These are phyloP conservation scores for Pseudocercospora fijiensis DNA, from an alignment of 2,329 filamentous ascomycete genomes.

Conservation along the genomic window DNA sequence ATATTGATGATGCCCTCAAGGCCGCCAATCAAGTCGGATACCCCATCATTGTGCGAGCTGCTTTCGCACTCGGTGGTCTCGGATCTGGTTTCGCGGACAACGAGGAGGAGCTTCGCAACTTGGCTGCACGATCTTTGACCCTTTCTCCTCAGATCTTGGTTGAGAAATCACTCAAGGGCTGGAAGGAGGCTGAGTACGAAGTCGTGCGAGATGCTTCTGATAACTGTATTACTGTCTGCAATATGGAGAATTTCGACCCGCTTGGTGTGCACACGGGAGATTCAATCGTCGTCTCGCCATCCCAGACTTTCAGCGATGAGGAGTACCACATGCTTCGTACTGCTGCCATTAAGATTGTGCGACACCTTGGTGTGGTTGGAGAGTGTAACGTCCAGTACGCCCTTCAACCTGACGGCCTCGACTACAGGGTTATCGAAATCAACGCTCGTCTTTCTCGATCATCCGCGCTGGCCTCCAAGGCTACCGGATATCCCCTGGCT, in stretches of 20 bases:
- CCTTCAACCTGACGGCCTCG: conserved; percentile 90
- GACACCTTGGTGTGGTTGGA: conserved; percentile 93
- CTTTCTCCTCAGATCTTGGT: conserved; percentile 95
- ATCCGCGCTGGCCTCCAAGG: conserved; percentile 94
- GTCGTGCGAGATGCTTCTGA: conserved; percentile 95
- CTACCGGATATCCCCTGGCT: conserved; percentile 93
- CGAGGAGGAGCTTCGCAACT: conserved; percentile 86
- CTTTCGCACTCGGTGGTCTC: conserved; percentile 92
- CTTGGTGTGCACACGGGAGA: conserved; percentile 97
- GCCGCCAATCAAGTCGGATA: conserved; percentile 88
- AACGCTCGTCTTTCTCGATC: conserved; percentile 98
- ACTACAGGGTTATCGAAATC: conserved; percentile 98
- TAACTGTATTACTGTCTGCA: conserved; percentile 99
- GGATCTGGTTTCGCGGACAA: conserved; percentile 96
- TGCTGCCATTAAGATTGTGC: conserved; percentile 96
- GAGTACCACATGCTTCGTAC: conserved; percentile 99
- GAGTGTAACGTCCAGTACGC: conserved; percentile 99
- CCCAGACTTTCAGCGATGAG: conserved; percentile 94
- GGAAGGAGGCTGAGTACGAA: conserved; percentile 99
- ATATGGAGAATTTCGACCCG: conserved; percentile 98
- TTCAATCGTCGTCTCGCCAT: conserved; percentile 95
- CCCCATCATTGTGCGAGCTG: conserved; percentile 95
- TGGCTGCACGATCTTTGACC: conserved; percentile 88
- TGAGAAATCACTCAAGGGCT: conserved; percentile 97
- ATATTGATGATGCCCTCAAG: conserved; percentile 85